Percentiles rank a stretch among this genome's conserved stretches.
Evolutionary conservation across 129 eudicot species (phyloP).

Genomic region (Rutidosis leptorrhynchoides): DNA sequence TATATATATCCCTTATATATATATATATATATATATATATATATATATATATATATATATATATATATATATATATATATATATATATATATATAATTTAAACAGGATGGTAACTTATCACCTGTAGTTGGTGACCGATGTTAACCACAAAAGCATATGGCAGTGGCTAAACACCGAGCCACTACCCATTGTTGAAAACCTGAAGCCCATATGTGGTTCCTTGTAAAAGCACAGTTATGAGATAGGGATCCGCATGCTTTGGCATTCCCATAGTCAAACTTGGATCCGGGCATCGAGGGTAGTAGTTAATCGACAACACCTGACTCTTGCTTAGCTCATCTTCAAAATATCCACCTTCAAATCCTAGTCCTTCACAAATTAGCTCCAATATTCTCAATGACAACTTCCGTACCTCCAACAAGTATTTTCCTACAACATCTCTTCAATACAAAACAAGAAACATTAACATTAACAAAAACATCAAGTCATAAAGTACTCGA

Average conservation of each 20-base stretch:
- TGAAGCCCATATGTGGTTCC: constrained; percentile 58
- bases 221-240: constrained; percentile 54
- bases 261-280: constrained; percentile 59
- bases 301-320: constrained; percentile 50
- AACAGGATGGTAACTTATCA: background rate
- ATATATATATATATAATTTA: no score
- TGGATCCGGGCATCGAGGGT: constrained; percentile 68
- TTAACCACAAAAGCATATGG: constrained; percentile 60
- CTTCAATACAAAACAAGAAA: constrained; percentile 20
- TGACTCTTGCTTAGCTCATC: constrained; percentile 40
- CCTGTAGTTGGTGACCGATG: constrained; percentile 63
- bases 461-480: background rate
- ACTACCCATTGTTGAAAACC: constrained; percentile 41
- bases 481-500: no score
- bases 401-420: no score
- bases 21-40: no score
- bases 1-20: no score
- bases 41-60: no score
- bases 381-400: no score
- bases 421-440: no score
- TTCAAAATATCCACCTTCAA: constrained; percentile 44
- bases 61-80: no score
- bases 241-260: constrained; percentile 54
- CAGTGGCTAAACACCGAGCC: constrained; percentile 57
- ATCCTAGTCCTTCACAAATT: no score